Evolutionary conservation across 2,329 filamentous ascomycete genomes (phyloP).

Genomic region (Fusarium sp.): DNA sequence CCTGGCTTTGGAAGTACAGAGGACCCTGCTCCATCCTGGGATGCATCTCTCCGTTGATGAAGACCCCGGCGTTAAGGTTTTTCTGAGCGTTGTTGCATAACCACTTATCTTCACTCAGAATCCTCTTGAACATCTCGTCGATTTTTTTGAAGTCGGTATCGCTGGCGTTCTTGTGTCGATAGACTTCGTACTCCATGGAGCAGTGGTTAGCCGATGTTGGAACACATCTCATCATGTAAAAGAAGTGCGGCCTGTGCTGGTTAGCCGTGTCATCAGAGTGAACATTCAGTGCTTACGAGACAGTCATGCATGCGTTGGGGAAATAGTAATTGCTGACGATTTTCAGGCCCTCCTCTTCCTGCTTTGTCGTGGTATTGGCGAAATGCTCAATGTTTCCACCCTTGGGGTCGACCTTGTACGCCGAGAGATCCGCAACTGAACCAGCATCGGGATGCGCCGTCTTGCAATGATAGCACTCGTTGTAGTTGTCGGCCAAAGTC

Average conservation of each 20-base stretch:
- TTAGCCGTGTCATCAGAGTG: neutral
- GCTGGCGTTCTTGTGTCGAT: neutral
- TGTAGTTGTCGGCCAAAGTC: slow-evolving; percentile 55
- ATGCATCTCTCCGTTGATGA: slow-evolving; percentile 19
- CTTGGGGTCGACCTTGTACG: slow-evolving; percentile 16
- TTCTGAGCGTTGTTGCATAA: slow-evolving; percentile 2
- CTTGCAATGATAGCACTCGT: slow-evolving; percentile 33
- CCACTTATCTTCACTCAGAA: slow-evolving; percentile 4
- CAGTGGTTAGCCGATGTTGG: neutral
- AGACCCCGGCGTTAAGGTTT: slow-evolving; percentile 14
- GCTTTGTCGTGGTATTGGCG: slow-evolving; percentile 7
- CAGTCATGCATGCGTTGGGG: slow-evolving; percentile 30
- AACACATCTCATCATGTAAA: slow-evolving; percentile 18
- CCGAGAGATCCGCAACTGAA: neutral
- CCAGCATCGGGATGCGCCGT: slow-evolving; percentile 15
- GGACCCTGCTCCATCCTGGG: slow-evolving; percentile 9
- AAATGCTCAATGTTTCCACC: slow-evolving; percentile 33
- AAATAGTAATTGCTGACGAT: slow-evolving; percentile 36
- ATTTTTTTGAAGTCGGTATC: slow-evolving; percentile 2
- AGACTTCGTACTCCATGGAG: slow-evolving; percentile 21
- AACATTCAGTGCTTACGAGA: slow-evolving; percentile 15
- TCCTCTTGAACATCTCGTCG: slow-evolving; percentile 13
- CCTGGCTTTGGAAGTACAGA: neutral
- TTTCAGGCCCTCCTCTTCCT: slow-evolving; percentile 11
- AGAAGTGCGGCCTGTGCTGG: neutral